phyloP scores from a whole-genome alignment of 169 alveolate species.

The Eimeria maxima region DNA sequence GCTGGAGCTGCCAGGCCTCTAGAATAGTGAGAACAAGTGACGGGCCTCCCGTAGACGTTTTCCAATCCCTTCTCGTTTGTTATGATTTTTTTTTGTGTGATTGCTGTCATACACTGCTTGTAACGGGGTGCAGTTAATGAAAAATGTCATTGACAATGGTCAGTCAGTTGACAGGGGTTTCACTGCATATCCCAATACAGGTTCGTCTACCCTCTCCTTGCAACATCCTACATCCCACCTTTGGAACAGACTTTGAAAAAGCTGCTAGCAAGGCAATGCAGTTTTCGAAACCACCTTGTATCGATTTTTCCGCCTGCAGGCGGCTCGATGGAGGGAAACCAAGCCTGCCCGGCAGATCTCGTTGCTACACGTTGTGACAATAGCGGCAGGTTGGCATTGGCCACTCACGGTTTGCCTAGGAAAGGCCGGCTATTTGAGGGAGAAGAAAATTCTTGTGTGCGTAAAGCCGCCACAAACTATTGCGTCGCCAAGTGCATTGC shows the following conservation, averaged over 20 bases:
- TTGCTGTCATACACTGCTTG: not conserved
- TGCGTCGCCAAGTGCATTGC: not conserved
- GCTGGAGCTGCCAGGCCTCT: too few species aligned
- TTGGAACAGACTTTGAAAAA: not conserved
- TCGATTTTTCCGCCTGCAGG: not conserved
- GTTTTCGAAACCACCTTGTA: not conserved
- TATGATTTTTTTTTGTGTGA: not conserved
- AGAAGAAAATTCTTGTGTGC: not conserved
- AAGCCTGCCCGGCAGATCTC: not conserved
- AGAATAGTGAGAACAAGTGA: not conserved
- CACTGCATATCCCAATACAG: not conserved
- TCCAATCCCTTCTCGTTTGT: too few species aligned
- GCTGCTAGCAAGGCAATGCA: not conserved
- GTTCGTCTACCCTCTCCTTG: not conserved
- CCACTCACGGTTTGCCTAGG: not conserved
- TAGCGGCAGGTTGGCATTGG: not conserved
- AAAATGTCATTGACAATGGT: not conserved
- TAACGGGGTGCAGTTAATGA: not conserved
- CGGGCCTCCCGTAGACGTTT: not conserved
- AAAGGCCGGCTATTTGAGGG: not conserved
- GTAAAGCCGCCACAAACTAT: not conserved
- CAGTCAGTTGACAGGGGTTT: not conserved
- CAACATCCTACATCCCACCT: not conserved
- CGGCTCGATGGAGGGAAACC: not conserved
- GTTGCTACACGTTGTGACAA: not conserved